Base-by-base conservation (phyloP, 768 basidiomycete species). In the Crassisporium funariophilum region DNA sequence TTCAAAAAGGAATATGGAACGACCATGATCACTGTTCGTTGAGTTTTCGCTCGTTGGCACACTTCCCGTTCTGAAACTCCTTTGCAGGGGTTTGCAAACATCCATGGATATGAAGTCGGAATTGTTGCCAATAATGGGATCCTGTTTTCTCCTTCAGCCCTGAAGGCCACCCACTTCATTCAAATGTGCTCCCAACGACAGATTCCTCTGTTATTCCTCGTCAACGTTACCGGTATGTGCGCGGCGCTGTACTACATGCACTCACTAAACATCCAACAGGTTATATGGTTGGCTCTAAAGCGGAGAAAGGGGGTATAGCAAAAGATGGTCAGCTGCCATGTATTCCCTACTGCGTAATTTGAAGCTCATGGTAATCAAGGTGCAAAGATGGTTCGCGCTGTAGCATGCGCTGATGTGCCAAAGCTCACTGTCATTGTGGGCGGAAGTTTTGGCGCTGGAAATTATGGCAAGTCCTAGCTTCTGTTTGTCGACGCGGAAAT, bases 231-330 rank as follows among this genome's bases (percentile, higher is more conserved):
- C 2, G 91, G 90, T 75, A 49, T 15, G 68, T 44, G 21, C 25
- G 12, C 17, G 5, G 22, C n/a, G n/a, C 11, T 27, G 17, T 35
- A 27, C 20, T 23, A n/a, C 29, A 27, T 46, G 25, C 27, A 29
- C 37, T 59, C 41, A 62, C 42, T 37, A 21, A 17, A 20, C 41
- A 46, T 17, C 22, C 20, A n/a, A 17, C 34, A 73, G 86, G 90
- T 10, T 98, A 97, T 59, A 98, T 97, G 94, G 94, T 98, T 3
- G 94, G 94, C 4, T 93, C 90, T 4, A 95, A 94, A 54, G 95
- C 95, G 15, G 94, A 98, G 69, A 81, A 80, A 56, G 93, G 91
- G 2, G 94, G 94, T 0, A 98, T 98, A 54, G 93, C 93, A 4
- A 95, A 95, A 68, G 92, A 97, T 60, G 90, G 90, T 71, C 47